A percentile compares a stretch with the other conserved stretches of the same genome.
phyloP scores from a whole-genome alignment of 2,329 filamentous ascomycete genomes.

The Botrytis squamosa region DNA sequence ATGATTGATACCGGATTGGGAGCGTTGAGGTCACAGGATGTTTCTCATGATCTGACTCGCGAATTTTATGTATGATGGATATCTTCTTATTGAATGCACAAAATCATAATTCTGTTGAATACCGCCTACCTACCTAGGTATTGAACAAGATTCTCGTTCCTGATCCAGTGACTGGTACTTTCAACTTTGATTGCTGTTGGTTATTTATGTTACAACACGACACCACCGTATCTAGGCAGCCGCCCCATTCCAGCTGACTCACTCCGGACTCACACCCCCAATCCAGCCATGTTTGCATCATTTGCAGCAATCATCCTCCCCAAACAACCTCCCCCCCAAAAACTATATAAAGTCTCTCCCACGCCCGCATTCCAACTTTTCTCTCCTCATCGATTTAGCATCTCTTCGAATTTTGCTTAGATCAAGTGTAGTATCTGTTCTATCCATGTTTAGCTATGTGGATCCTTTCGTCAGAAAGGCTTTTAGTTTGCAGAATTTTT shows the following conservation, averaged over 20 bases:
- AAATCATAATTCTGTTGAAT: neutral
- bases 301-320: conserved; percentile 16
- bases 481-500: neutral
- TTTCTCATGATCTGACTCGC: conserved; percentile 1
- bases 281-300: conserved; percentile 6
- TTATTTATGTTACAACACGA: neutral
- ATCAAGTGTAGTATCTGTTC: conserved; percentile 69
- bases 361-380: conserved; percentile 20
- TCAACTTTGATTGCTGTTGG: neutral
- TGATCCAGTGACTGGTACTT: neutral
- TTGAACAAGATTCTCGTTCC: neutral
- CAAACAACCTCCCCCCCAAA: neutral
- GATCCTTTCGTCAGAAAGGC: conserved; percentile 47
- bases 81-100: conserved; percentile 1
- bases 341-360: conserved; percentile 2
- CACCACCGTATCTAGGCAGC: neutral
- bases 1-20: conserved; percentile 18
- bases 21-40: conserved; percentile 14
- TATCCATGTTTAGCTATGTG: conserved; percentile 68
- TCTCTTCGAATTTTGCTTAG: conserved; percentile 52
- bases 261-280: neutral
- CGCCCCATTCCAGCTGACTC: neutral
- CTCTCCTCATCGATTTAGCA: conserved; percentile 28
- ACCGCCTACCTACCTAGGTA: too few species aligned
- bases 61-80: conserved; percentile 18